Evolutionary conservation across 192 early-diverging fungal species (phyloP).

Genomic region (Coemansia aciculifera): DNA sequence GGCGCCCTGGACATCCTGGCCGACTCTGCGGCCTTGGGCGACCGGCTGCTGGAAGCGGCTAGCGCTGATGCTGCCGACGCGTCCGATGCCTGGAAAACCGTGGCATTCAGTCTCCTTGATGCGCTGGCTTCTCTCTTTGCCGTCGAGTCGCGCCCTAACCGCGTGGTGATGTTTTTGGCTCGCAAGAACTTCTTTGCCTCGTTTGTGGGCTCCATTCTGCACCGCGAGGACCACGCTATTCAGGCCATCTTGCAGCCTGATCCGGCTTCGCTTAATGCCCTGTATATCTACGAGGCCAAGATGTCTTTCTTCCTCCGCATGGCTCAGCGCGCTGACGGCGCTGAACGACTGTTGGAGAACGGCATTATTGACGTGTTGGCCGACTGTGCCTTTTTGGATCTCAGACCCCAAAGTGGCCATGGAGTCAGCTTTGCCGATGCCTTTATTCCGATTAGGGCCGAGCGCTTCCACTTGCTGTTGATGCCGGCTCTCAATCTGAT

Average conservation of each 20-base stretch:
- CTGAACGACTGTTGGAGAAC: constrained; percentile 74
- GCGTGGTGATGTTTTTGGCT: constrained; percentile 50
- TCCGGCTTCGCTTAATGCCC: constrained; percentile 58
- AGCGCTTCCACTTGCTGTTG: constrained; percentile 66
- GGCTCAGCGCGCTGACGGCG: constrained; percentile 69
- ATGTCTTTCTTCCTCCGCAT: constrained; percentile 81
- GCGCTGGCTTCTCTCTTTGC: constrained; percentile 61
- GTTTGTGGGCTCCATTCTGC: constrained; percentile 59
- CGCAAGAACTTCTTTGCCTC: constrained; percentile 60
- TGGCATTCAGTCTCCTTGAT: constrained; percentile 78
- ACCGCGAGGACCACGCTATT: constrained; percentile 62
- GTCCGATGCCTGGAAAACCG: constrained; percentile 77
- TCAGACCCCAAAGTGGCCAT: constrained; percentile 51
- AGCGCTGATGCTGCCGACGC: constrained; percentile 84
- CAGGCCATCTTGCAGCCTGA: constrained; percentile 56
- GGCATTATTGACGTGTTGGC: constrained; percentile 77
- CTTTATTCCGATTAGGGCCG: constrained; percentile 43
- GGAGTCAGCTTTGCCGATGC: constrained; percentile 37
- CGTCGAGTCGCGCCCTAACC: constrained; percentile 47
- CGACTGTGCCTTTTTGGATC: constrained; percentile 71
- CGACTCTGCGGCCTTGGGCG: constrained; percentile 53
- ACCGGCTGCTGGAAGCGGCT: constrained; percentile 70
- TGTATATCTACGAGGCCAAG: constrained; percentile 80
- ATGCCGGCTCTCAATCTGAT: constrained; percentile 66
- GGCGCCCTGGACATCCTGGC: constrained; percentile 47